Conservation (phyloP, 805 yeast species). For the Dipodascopsis tothii region DNA sequence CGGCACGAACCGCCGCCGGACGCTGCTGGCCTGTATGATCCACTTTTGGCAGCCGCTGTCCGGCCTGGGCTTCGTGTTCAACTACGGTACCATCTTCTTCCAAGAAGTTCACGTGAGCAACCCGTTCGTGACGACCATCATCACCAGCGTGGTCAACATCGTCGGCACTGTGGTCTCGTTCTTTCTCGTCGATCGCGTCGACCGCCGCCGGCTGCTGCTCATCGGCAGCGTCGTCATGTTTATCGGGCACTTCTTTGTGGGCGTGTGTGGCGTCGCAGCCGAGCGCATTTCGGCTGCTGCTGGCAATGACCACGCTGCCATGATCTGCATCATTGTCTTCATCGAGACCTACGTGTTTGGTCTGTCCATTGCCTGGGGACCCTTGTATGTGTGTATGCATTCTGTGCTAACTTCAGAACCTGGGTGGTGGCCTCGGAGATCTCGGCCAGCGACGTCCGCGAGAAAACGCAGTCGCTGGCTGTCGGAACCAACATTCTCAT, state of each 20-base stretch:
- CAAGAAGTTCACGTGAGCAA: background rate
- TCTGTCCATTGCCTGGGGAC: background rate
- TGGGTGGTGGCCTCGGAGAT: background rate
- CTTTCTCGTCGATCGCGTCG: background rate
- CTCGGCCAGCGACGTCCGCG: background rate
- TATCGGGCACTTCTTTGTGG: background rate
- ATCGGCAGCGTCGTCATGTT: background rate
- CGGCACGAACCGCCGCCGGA: no score
- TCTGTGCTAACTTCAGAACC: no score
- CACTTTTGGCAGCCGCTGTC: background rate
- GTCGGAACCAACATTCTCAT: background rate
- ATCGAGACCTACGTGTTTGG: background rate
- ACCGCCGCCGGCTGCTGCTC: background rate
- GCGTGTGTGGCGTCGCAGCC: conserved; percentile 1
- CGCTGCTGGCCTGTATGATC: no score
- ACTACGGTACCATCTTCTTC: conserved; percentile 1
- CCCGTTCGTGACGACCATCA: background rate
- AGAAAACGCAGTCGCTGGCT: background rate
- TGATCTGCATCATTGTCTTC: background rate
- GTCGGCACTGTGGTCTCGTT: background rate
- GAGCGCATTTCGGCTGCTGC: background rate
- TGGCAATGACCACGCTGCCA: background rate
- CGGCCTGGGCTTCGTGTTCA: background rate
- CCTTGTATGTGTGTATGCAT: no score
- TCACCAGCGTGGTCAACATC: background rate